These are phyloP conservation scores for Colletotrichum destructivum DNA, from an alignment of 2,329 filamentous ascomycete genomes.

Conservation along the genomic window DNA sequence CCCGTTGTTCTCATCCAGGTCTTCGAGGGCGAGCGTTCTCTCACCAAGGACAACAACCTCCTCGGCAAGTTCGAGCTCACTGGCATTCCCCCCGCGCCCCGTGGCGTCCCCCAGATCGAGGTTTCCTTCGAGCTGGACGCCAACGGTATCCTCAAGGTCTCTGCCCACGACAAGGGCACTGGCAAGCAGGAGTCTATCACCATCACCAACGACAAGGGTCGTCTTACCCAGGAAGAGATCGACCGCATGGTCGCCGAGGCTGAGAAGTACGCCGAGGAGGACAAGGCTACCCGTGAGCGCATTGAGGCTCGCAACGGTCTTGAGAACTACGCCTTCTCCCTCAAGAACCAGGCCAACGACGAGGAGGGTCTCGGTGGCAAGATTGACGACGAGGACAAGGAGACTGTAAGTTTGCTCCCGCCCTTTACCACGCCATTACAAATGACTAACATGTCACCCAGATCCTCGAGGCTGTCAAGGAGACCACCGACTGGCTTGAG, in stretches of 20 bases:
- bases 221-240: constrained; percentile 95
- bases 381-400: constrained; percentile 99
- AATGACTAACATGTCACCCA: constrained; percentile 49
- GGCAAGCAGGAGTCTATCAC: constrained; percentile 98
- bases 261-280: constrained; percentile 98
- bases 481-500: constrained; percentile 96
- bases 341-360: constrained; percentile 99
- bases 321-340: constrained; percentile 98
- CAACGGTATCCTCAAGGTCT: constrained; percentile 98
- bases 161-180: constrained; percentile 96
- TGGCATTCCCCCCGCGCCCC: constrained; percentile 93
- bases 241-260: constrained; percentile 99
- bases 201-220: constrained; percentile 99
- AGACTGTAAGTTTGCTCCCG: constrained; percentile 75
- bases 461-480: constrained; percentile 96
- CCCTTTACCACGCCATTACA: constrained; percentile 43
- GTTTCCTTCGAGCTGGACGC: constrained; percentile 98
- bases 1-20: constrained; percentile 96
- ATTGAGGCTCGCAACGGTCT: constrained; percentile 97
- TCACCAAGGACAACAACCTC: constrained; percentile 97
- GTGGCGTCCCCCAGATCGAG: constrained; percentile 98
- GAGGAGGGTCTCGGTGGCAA: constrained; percentile 97
- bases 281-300: constrained; percentile 97
- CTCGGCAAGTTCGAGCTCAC: constrained; percentile 99
- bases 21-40: constrained; percentile 91